Base-by-base conservation (phyloP, 306 rosid genomes). In the Hippophae rhamnoides region DNA sequence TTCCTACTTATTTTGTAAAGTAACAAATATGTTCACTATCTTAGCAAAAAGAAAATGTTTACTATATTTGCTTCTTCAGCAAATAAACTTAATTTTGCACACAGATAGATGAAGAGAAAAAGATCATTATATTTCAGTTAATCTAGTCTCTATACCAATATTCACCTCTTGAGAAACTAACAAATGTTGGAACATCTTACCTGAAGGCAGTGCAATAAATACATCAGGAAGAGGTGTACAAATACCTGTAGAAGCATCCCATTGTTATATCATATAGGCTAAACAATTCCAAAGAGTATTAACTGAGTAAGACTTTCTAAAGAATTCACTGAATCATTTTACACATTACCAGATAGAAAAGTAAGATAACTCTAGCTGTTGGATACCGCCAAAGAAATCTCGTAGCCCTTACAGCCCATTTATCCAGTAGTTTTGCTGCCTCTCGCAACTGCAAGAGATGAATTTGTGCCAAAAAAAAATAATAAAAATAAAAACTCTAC, bases 351-450 rank as follows among this genome's bases (percentile, higher is more conserved):
- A 92, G 71, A 75, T 92, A 92, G 79, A 78, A 83, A 27, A 92
- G 83, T 67, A 92, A 65, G 70, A 65, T 51, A 58, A 92, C 83
- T 55, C 96, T 83, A 71, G 99, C 99, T 43, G 82, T 82, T 8
- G 99, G 99, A 79, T 92, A 83, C 54, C 84, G 93, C 99, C 99
- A 85, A 48, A 92, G 96, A 79, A 92, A 92, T 75, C 96, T 81
- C 6, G 99, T 88, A 58, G 99, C 99, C 81, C 99, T 80, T 46
- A 88, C 96, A 50, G 99, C 95, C 66, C 96, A 96, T 43, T 96
- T 72, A 65, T 92, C 99, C 63, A 92, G 66, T 43, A 92, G 73
- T 74, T 92, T 92, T 14, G 94, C 93, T 48, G 99, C 99, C 63
- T 83, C 88, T 62, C 88, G 95, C 73, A 84, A 78, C 99, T 92